Evolutionary conservation across 2,329 filamentous ascomycete species (phyloP), one percentile per base, ranked within the genome.

Genomic region (Diaporthe australafricana): DNA sequence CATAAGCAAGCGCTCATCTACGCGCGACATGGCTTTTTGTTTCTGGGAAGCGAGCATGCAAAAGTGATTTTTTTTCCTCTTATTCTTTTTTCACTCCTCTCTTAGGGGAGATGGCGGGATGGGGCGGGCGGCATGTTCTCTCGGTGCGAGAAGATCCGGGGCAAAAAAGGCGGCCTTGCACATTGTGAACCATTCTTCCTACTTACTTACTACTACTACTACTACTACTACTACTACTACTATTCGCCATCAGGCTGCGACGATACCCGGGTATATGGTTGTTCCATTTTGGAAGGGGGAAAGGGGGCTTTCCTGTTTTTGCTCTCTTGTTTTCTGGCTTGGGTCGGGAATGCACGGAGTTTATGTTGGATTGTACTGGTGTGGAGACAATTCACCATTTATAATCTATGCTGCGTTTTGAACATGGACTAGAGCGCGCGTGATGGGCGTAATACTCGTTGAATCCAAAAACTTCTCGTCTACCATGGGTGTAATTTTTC

Each of bases 251-350:
- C 47, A 35, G 70, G 65, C 57, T 70, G 67, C 52, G 71, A 72
- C 60, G 71, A 72, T 72, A 72, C 71, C 71, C 71, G 52, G 71
- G 48, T 66, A 65, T 35, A 52, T 67, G 32, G 30, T 57, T 56
- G 47, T 65, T 53, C 32, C 40, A 38, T 32, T 47, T 53, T 53
- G 60, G 60, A 42, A 63, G 30, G 42, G 30, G 42, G 60, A 42
- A 42, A 63, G 42, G 42, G 30, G 42, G 42, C 5, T 25, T 30
- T 45, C 42, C 2, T 63, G 60, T 42, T 12, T 35, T 63, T 20
- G 60, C 42, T 30, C 60, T 48, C 45, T 9, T 35, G 27, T 17
- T 35, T 32, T 48, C 17, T 69, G 40, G 30, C 38, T 57, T 60
- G 30, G 66, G 20, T 3, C 42, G 50, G 66, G 53, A 50, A 27